A percentile compares a stretch with the other conserved stretches of the same genome.
These are phyloP conservation scores for Phytophthora ohioensis DNA, from an alignment of 352 stramenopile genomes.

Conservation along the genomic window DNA sequence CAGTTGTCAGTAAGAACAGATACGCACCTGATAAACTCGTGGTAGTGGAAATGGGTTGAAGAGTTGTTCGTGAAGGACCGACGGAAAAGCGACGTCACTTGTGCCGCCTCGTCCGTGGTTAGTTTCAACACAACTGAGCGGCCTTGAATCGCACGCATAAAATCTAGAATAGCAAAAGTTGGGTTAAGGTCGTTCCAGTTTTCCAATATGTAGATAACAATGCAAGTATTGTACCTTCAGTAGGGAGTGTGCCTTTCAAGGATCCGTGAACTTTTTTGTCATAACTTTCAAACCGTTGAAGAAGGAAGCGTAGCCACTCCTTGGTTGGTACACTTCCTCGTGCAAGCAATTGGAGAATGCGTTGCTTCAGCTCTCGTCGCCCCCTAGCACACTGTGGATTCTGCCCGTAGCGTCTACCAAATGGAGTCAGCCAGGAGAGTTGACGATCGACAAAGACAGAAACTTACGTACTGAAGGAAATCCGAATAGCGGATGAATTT, in stretches of 20 bases:
- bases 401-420: conserved; percentile 53
- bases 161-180: conserved; percentile 28
- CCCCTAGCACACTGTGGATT: conserved; percentile 51
- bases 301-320: conserved; percentile 44
- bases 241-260: conserved; percentile 36
- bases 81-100: conserved; percentile 49
- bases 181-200: neutral
- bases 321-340: conserved; percentile 13
- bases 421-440: neutral
- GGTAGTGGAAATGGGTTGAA: conserved; percentile 37
- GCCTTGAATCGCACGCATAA: conserved; percentile 45
- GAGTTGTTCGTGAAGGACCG: conserved; percentile 39
- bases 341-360: conserved; percentile 32
- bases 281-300: conserved; percentile 50
- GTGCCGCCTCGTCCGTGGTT: conserved; percentile 43
- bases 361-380: conserved; percentile 51
- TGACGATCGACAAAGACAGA: neutral
- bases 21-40: conserved; percentile 47
- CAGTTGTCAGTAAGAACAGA: neutral
- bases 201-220: neutral
- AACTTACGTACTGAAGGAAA: conserved; percentile 58
- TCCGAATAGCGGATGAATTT: conserved; percentile 48
- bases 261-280: conserved; percentile 44
- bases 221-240: conserved; percentile 35
- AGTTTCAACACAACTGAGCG: conserved; percentile 42